These are phyloP conservation scores for Helotiales sp. DNA, from an alignment of 2,329 filamentous ascomycete species.

Conservation along the genomic window DNA sequence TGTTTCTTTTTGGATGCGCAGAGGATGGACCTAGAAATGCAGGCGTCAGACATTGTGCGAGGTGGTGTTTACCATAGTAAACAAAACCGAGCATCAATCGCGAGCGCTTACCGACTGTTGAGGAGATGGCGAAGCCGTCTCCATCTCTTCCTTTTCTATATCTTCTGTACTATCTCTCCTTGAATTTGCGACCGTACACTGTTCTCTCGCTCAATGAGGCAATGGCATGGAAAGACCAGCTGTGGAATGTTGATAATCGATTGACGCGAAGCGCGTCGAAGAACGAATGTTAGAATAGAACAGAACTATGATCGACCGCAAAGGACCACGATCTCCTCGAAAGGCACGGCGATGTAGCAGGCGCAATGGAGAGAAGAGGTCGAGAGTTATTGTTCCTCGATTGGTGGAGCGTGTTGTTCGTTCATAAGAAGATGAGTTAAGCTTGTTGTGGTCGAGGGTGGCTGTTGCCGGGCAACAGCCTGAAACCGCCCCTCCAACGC, in stretches of 20 bases:
- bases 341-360: neutral
- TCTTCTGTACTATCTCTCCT: no score
- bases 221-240: conserved; percentile 18
- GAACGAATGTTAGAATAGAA: conserved; percentile 11
- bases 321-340: conserved; percentile 1
- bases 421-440: neutral
- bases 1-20: conserved; percentile 75
- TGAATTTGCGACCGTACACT: no score
- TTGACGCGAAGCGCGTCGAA: conserved; percentile 21
- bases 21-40: conserved; percentile 64
- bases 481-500: neutral
- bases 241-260: conserved; percentile 12
- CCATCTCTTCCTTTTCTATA: neutral
- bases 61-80: conserved; percentile 1
- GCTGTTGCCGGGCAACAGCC: neutral
- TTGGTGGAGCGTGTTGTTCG: conserved; percentile 1
- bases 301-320: neutral
- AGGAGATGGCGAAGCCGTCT: neutral
- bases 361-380: conserved; percentile 7
- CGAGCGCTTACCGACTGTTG: conserved; percentile 3
- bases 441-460: neutral
- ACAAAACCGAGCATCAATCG: neutral
- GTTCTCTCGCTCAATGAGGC: conserved; percentile 12
- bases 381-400: conserved; percentile 1
- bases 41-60: neutral